A percentile compares a stretch with the other conserved stretches of the same genome.
Conservation (phyloP, 495 filamentous ascomycete species). For the Poronia punctata region DNA sequence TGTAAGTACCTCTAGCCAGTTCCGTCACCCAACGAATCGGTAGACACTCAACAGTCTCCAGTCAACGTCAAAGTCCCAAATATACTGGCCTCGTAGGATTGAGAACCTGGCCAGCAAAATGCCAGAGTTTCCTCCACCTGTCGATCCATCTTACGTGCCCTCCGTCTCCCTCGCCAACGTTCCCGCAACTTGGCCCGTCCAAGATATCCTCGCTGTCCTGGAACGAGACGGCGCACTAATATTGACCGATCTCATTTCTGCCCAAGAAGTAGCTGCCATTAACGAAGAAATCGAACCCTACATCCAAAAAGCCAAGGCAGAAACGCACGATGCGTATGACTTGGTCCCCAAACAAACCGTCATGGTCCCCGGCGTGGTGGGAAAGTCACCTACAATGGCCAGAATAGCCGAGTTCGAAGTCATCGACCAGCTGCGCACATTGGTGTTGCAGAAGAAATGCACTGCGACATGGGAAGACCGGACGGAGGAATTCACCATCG, state of each 20-base stretch:
- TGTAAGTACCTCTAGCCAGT: too few species aligned
- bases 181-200: conserved; percentile 17
- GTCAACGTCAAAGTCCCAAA: too few species aligned
- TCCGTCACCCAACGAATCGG: too few species aligned
- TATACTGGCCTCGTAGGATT: too few species aligned
- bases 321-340: neutral
- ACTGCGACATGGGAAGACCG: neutral
- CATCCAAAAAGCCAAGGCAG: neutral
- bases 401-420: neutral
- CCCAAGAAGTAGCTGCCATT: neutral
- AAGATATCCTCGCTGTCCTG: conserved; percentile 25
- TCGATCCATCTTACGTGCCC: neutral
- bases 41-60: too few species aligned
- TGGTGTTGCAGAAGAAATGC: neutral
- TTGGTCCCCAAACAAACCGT: neutral
- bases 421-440: neutral
- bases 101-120: too few species aligned
- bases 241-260: neutral
- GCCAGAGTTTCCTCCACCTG: too few species aligned
- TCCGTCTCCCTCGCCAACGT: neutral
- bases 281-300: neutral
- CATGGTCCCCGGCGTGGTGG: neutral
- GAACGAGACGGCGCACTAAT: conserved; percentile 12
- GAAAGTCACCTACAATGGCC: neutral
- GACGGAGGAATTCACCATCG: neutral